These are phyloP conservation scores for Phytophthora syringae DNA, from an alignment of 352 stramenopile species.

Conservation along the genomic window DNA sequence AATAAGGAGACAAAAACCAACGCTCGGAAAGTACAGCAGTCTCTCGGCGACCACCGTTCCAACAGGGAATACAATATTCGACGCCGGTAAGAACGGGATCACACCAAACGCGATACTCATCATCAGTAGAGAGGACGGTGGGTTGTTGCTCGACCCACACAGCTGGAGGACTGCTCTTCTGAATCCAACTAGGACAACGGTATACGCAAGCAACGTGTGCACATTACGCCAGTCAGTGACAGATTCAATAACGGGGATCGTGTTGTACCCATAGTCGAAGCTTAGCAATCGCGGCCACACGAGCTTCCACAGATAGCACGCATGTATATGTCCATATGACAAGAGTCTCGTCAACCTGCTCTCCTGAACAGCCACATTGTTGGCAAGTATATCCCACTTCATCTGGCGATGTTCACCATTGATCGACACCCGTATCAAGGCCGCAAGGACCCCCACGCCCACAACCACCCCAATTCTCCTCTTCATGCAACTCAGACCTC, in stretches of 20 bases:
- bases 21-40: conserved; percentile 90
- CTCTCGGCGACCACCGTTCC: conserved; percentile 92
- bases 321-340: conserved; percentile 89
- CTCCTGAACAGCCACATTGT: conserved; percentile 75
- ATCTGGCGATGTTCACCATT: conserved; percentile 76
- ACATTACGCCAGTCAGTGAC: conserved; percentile 68
- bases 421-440: conserved; percentile 53
- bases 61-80: conserved; percentile 92
- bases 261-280: conserved; percentile 94
- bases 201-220: conserved; percentile 70
- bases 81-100: conserved; percentile 90
- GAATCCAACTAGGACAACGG: conserved; percentile 40
- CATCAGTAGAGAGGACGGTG: conserved; percentile 47
- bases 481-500: background rate
- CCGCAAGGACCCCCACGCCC: conserved; percentile 27
- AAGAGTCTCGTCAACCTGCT: conserved; percentile 46
- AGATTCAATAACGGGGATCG: conserved; percentile 70
- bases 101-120: conserved; percentile 74
- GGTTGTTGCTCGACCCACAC: conserved; percentile 4
- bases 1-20: conserved; percentile 81
- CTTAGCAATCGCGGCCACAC: conserved; percentile 85
- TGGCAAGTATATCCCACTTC: conserved; percentile 88
- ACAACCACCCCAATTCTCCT: conserved; percentile 21
- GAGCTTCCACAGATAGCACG: conserved; percentile 90
- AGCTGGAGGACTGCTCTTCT: conserved; percentile 16